Evolutionary conservation across 345 rosid species (phyloP), one percentile per base, ranked within the genome.

Genomic region (Salix dunnii): DNA sequence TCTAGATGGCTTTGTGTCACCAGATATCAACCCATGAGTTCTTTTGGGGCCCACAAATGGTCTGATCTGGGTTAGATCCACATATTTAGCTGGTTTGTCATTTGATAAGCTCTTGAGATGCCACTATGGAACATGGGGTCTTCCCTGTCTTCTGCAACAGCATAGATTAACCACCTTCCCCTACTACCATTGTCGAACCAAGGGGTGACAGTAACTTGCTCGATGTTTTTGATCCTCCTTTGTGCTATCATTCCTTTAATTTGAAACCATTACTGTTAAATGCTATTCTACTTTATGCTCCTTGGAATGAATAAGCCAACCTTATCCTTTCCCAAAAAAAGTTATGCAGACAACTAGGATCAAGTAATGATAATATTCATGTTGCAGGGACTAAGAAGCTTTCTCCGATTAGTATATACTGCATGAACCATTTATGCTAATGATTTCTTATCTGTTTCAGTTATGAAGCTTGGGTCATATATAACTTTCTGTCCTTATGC

Each of bases 391-490:
- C 21, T 7, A 70, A 66, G 21, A 42, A 12, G 63, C 35, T 46
- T 14, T 35, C 17, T 73, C 30, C 25, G 17, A 49, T 33, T 11
- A 25, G 36, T 65, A 25, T 65, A 31, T 65, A n/a, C 43, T 63
- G 9, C 60, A 12, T 46, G 20, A 55, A 40, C 42, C 60, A 43
- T 61, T 49, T 14, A 21, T 58, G 48, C 60, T 68, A 70, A 75
- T 70, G 51, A 27, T 79, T 61, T 16, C 25, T 18, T 55, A 6
- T 28, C 66, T 66, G 49, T 87, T 84, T 77, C 95, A 94, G 97
- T 68, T 94, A 94, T 76, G 98, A 94, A 87, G 98, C 98, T 70
- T 94, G 98, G 98, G 98, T 94, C 82, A 94, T 94, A 58, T 94
- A 94, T 67, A 94, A 94, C 80, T 94, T 94, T 86, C 82, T 94